Conservation (phyloP, 2,329 filamentous ascomycete species). For the Phyllosticta ampelicida region DNA sequence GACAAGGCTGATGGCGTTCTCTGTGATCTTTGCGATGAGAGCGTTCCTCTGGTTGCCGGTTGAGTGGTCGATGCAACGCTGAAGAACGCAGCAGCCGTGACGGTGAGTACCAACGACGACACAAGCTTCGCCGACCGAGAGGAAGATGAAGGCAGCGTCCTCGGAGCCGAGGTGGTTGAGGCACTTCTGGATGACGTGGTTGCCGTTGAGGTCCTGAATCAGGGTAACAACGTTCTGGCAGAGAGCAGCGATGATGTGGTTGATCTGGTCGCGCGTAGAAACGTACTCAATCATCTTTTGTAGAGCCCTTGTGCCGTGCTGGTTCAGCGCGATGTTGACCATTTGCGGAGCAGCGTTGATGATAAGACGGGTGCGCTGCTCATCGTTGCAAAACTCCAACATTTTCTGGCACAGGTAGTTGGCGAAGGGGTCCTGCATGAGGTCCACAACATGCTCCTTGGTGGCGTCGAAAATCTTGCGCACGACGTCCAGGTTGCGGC, state of each 20-base stretch:
- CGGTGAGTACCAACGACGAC: slow-evolving; percentile 91
- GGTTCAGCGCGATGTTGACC: slow-evolving; percentile 88
- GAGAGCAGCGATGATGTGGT: slow-evolving; percentile 78
- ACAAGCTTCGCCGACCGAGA: slow-evolving; percentile 78
- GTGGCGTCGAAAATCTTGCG: slow-evolving; percentile 94
- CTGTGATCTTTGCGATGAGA: slow-evolving; percentile 77
- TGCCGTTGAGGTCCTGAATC: slow-evolving; percentile 95
- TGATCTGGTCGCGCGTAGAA: slow-evolving; percentile 68
- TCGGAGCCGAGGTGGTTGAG: slow-evolving; percentile 79
- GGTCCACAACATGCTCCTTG: slow-evolving; percentile 83
- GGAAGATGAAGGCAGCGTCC: slow-evolving; percentile 93
- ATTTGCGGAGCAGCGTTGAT: slow-evolving; percentile 80
- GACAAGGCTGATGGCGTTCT: slow-evolving; percentile 77
- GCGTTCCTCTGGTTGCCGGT: slow-evolving; percentile 79
- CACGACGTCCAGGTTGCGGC: slow-evolving; percentile 69
- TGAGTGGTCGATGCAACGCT: slow-evolving; percentile 96
- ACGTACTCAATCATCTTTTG: slow-evolving; percentile 99
- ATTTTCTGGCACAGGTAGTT: slow-evolving; percentile 99
- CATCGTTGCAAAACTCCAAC: slow-evolving; percentile 87
- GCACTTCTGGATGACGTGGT: slow-evolving; percentile 98
- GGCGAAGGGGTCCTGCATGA: slow-evolving; percentile 94
- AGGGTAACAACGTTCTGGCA: slow-evolving; percentile 78
- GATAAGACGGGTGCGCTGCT: slow-evolving; percentile 87
- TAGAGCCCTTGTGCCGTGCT: slow-evolving; percentile 89
- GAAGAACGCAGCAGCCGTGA: slow-evolving; percentile 94